Base-by-base conservation (phyloP, 2,329 filamentous ascomycete genomes). In the Trichoderma atrobrunneum region DNA sequence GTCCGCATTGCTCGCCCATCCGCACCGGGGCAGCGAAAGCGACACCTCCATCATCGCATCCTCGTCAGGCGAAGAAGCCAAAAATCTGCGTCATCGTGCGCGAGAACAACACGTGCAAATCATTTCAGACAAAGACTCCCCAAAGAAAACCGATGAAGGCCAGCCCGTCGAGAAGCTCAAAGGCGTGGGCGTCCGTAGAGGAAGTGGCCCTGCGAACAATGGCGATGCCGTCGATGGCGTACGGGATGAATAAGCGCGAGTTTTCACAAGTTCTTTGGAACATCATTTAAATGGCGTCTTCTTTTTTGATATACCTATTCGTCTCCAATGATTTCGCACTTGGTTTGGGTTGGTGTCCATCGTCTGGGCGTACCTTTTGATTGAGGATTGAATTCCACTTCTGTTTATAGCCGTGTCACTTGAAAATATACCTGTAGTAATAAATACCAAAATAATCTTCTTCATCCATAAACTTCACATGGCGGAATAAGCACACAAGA, bases 1-100 rank as follows among this genome's bases (percentile, higher is more conserved):
- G 4, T 81, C 81, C 3, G 79, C 77, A 14, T 77, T 75, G 14
- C 76, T 78, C 18, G 70, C 73, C n/a, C 74, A 76, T 39, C 72
- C 74, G 8, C 77, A 78, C 60, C 77, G 77, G 18, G 78, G 78
- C 5, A 82, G 81, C 60, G 81, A 82, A 71, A 83, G 81, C 73
- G 81, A 82, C 48, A 76, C 78, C 7, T 82, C 81, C 7, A 79
- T 79, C 11, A 74, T 78, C 8, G 74, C 57, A n/a, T 73, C 71
- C 30, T 73, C 72, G 30, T 73, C 72, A 24, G 48, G 72, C 30
- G 60, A 72, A 30, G 74, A 72, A n/a, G 76, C 74, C 21, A 78
- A 73, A 63, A 78, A 74, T 6, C 56, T 63, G 2, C 66, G 69
- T 28, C 71, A 72, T n/a, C 71, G 64, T 26, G 70, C 70, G 1